A percentile compares a stretch with the other conserved stretches of the same genome.
Evolutionary conservation across 345 rosid genomes (phyloP).

Genomic region (Ricinus communis): DNA sequence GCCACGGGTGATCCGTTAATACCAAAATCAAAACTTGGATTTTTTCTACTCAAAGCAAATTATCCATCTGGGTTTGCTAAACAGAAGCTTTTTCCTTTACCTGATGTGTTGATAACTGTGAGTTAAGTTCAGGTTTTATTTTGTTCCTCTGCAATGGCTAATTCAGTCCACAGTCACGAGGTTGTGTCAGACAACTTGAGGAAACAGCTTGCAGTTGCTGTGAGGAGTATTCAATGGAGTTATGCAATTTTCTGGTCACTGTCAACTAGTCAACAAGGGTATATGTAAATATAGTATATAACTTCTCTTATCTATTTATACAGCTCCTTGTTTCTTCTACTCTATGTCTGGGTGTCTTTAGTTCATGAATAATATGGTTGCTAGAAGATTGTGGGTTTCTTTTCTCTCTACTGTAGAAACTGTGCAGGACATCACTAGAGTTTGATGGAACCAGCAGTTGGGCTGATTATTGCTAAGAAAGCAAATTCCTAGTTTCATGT

Average conservation of each 20-base stretch:
- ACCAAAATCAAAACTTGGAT: too few relatives aligned
- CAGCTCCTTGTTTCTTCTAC: constrained; percentile 1
- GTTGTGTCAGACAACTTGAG: constrained; percentile 44
- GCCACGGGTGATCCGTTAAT: too few relatives aligned
- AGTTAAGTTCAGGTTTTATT: too few relatives aligned
- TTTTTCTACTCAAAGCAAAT: too few relatives aligned
- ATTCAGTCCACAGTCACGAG: constrained; percentile 34
- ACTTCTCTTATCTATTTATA: too few relatives aligned
- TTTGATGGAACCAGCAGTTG: not conserved
- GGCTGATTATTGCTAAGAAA: not conserved
- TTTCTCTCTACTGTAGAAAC: too few relatives aligned
- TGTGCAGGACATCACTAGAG: not conserved
- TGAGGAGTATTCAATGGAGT: constrained; percentile 89
- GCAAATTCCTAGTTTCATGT: not conserved
- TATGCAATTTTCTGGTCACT: constrained; percentile 90
- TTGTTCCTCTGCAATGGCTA: constrained; percentile 44
- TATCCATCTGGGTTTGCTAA: too few relatives aligned
- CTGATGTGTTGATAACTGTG: too few relatives aligned
- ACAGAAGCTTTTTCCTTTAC: too few relatives aligned
- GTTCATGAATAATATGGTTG: not conserved
- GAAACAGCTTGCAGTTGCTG: constrained; percentile 76
- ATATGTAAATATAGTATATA: constrained; percentile 2
- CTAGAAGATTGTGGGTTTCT: too few relatives aligned
- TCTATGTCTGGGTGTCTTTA: not conserved
- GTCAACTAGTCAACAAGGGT: constrained; percentile 73